A percentile compares a stretch with the other conserved stretches of the same genome.
Evolutionary conservation across 306 rosid genomes (phyloP).

Genomic region (Glycyrrhiza uralensis): DNA sequence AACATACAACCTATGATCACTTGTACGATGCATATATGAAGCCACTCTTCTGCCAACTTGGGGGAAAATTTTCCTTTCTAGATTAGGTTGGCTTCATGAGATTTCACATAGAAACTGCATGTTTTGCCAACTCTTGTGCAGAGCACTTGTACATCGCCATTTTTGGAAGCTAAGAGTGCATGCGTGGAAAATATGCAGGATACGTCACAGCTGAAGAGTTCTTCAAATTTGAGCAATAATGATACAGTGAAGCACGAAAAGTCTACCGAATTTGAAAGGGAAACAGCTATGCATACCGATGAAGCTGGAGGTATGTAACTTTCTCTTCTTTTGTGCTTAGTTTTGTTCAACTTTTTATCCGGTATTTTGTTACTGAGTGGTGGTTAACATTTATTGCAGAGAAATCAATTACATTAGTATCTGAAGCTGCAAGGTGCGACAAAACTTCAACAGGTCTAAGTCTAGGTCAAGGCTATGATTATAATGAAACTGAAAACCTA

Average conservation of each 20-base stretch:
- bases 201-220: slow-evolving; percentile 39
- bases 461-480: slow-evolving; percentile 32
- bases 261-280: slow-evolving; percentile 29
- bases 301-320: slow-evolving; percentile 43
- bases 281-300: slow-evolving; percentile 26
- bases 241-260: slow-evolving; percentile 28
- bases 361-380: slow-evolving; percentile 1
- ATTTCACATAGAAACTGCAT: slow-evolving; percentile 44
- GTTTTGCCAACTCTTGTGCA: slow-evolving; percentile 48
- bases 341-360: not conserved
- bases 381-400: slow-evolving; percentile 39
- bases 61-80: slow-evolving; percentile 25
- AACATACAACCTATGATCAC: not conserved
- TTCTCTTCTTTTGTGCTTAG: not conserved
- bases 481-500: slow-evolving; percentile 27
- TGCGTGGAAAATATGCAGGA: slow-evolving; percentile 61
- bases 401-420: slow-evolving; percentile 32
- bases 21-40: slow-evolving; percentile 12
- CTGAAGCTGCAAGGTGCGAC: slow-evolving; percentile 35
- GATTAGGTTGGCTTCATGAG: slow-evolving; percentile 42
- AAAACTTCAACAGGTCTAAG: slow-evolving; percentile 35
- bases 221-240: slow-evolving; percentile 45
- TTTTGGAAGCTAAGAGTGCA: slow-evolving; percentile 59
- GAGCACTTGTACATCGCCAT: slow-evolving; percentile 58
- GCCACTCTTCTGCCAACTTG: slow-evolving; percentile 22